Conservation (phyloP, 1,284 basidiomycete species). For the Thecaphora thlaspeos region DNA sequence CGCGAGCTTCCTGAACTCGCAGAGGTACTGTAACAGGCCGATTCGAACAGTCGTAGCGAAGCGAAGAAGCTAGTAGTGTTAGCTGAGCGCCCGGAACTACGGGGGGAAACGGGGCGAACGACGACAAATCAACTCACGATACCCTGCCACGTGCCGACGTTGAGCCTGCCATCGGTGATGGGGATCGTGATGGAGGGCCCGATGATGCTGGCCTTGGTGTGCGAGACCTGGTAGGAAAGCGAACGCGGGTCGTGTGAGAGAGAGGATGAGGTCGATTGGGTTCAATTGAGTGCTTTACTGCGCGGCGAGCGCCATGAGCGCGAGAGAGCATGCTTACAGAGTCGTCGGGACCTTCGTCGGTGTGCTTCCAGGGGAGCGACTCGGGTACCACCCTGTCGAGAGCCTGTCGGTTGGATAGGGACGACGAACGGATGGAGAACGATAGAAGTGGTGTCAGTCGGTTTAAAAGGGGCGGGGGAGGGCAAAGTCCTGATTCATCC, state of each 20-base stretch:
- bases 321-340: too few relatives aligned
- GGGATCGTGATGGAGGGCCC: slow-evolving; percentile 80
- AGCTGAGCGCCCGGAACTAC: too few relatives aligned
- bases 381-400: slow-evolving; percentile 80
- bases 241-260: too few relatives aligned
- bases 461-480: too few relatives aligned
- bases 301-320: too few relatives aligned
- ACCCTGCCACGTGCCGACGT: slow-evolving; percentile 90
- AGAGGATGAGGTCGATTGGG: too few relatives aligned
- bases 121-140: slow-evolving; percentile 11
- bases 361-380: slow-evolving; percentile 79
- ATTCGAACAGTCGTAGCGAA: neutral
- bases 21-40: slow-evolving; percentile 71
- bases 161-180: slow-evolving; percentile 76
- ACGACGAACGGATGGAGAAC: neutral
- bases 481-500: too few relatives aligned
- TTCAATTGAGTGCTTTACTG: too few relatives aligned
- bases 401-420: slow-evolving; percentile 47
- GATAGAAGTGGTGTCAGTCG: too few relatives aligned
- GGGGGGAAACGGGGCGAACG: too few relatives aligned
- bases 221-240: too few relatives aligned
- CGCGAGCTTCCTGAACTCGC: slow-evolving; percentile 71
- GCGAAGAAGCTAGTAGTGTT: too few relatives aligned
- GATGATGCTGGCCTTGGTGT: slow-evolving; percentile 81
- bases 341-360: slow-evolving; percentile 68